These are phyloP conservation scores for Cryptosporidium ubiquitum DNA, from an alignment of 169 alveolate species.

Conservation along the genomic window DNA sequence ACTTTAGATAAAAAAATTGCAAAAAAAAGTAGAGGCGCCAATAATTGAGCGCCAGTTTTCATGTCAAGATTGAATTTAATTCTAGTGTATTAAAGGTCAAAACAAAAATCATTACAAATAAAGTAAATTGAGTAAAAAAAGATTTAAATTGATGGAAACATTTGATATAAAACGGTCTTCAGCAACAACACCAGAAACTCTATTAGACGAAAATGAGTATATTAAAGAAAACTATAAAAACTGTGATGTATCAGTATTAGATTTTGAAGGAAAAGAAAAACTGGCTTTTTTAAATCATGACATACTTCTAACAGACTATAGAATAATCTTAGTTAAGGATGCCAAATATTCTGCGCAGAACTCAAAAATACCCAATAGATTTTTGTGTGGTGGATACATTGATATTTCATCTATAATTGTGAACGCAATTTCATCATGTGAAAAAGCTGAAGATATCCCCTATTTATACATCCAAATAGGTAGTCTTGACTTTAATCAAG, in stretches of 20 bases:
- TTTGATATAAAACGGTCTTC: background rate
- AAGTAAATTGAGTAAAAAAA: background rate
- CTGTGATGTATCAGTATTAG: slow-evolving; percentile 4
- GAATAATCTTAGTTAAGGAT: slow-evolving; percentile 5
- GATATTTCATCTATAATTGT: slow-evolving; percentile 44
- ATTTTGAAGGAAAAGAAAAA: background rate
- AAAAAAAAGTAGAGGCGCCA: slow-evolving; percentile 28
- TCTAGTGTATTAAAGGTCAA: background rate
- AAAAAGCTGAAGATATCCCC: background rate
- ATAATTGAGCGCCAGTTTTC: background rate
- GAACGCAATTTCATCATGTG: slow-evolving; percentile 33
- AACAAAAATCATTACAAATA: background rate
- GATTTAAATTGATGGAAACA: background rate
- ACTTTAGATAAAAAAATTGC: background rate
- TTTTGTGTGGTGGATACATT: background rate
- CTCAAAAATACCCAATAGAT: slow-evolving; percentile 37
- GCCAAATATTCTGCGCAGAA: background rate
- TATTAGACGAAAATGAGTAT: slow-evolving; percentile 18
- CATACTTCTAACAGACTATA: slow-evolving; percentile 23
- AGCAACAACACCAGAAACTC: background rate
- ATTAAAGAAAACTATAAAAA: slow-evolving; percentile 26
- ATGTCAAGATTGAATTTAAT: background rate
- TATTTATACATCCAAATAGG: slow-evolving; percentile 40
- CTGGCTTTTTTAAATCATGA: background rate
- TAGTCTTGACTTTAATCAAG: background rate